These are phyloP conservation scores for Arabidopsis suecica DNA, from an alignment of 345 rosid species.

Conservation along the genomic window DNA sequence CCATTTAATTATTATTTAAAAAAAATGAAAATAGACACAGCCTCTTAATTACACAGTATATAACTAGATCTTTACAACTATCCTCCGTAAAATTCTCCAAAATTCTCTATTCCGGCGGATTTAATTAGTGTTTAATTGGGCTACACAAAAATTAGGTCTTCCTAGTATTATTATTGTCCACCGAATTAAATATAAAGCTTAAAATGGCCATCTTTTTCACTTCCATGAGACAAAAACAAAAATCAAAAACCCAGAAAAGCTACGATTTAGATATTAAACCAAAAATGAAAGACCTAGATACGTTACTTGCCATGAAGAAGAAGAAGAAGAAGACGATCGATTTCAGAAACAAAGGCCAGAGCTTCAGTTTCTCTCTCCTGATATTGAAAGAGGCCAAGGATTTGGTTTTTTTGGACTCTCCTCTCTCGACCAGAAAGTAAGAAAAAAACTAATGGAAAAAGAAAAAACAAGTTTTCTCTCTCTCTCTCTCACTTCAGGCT, in stretches of 20 bases:
- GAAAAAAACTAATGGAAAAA: no score
- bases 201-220: conserved; percentile 51
- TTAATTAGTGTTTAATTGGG: conserved; percentile 19
- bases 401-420: conserved; percentile 37
- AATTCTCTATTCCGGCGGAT: conserved; percentile 32
- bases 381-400: conserved; percentile 31
- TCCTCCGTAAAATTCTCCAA: conserved; percentile 37
- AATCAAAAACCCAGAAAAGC: conserved; percentile 29
- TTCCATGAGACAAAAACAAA: conserved; percentile 4
- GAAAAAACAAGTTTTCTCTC: conserved; percentile 26
- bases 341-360: conserved; percentile 32
- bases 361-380: conserved; percentile 41
- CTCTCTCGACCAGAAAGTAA: neutral
- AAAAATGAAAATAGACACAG: neutral
- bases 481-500: conserved; percentile 38
- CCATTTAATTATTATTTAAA: neutral
- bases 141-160: conserved; percentile 24
- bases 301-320: conserved; percentile 49
- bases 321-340: conserved; percentile 47
- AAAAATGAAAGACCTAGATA: conserved; percentile 43
- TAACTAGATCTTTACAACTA: conserved; percentile 52
- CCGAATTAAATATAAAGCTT: conserved; percentile 34
- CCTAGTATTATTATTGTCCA: conserved; percentile 40
- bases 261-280: neutral
- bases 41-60: conserved; percentile 26